A percentile compares a stretch with the other conserved stretches of the same genome.
Evolutionary conservation across 495 filamentous ascomycete genomes (phyloP).

Genomic region (Neurospora sp.): DNA sequence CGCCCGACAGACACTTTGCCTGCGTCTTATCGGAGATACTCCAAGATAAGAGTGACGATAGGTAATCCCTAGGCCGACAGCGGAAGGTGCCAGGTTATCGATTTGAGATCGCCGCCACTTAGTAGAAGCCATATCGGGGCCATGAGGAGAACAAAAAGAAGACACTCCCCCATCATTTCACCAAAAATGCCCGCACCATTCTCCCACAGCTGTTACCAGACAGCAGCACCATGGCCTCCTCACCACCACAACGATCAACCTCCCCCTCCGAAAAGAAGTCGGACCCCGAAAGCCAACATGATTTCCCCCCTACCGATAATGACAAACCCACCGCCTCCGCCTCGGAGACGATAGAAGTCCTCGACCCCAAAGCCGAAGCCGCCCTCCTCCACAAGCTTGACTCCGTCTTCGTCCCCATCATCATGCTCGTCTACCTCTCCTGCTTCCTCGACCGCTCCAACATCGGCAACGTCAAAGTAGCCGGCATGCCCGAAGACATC

Average conservation of each 20-base stretch:
- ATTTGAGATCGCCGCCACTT: neutral
- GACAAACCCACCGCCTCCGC: too few relatives aligned
- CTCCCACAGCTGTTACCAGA: too few relatives aligned
- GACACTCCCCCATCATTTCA: neutral
- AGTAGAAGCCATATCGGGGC: neutral
- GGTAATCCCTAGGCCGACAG: neutral
- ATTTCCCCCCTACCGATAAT: too few relatives aligned
- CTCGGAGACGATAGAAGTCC: neutral
- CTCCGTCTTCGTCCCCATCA: constrained; percentile 37
- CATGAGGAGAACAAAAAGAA: neutral
- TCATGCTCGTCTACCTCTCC: constrained; percentile 45
- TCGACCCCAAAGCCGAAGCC: constrained; percentile 45
- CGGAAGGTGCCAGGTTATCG: neutral
- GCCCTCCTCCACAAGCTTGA: constrained; percentile 44
- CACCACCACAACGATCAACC: neutral
- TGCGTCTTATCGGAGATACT: neutral
- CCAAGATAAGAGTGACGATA: neutral
- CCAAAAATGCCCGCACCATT: too few relatives aligned
- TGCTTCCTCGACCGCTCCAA: constrained; percentile 50
- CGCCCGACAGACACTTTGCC: neutral
- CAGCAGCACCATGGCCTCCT: neutral
- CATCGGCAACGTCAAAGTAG: constrained; percentile 39
- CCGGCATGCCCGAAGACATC: constrained; percentile 35
- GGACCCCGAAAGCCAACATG: neutral
- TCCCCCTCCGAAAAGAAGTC: neutral